Evolutionary conservation across 2,329 filamentous ascomycete genomes (phyloP), one percentile per base, ranked within the genome.

Genomic region (Calonectria fujianensis): DNA sequence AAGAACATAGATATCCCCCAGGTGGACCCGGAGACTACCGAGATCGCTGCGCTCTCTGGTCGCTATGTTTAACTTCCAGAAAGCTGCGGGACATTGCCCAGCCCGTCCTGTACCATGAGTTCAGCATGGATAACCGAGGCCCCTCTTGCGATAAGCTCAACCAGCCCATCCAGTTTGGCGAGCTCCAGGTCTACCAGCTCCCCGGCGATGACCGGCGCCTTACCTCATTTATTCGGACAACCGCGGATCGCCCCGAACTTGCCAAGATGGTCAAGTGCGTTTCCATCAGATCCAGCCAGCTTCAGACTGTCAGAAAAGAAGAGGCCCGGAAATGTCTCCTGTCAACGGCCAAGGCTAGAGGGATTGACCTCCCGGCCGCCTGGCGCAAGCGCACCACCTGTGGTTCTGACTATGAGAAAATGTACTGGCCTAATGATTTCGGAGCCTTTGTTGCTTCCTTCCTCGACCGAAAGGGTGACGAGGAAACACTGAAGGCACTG

Each of bases 71-170:
- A 7, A 72, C 65, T 59, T 76, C 75, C 24, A 76, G 68, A 51
- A 59, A 39, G 14, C 27, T 78, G 32, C 61, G 71, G 41, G 51
- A 65, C 20, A 32, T 71, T 29, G 50, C 71, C 4, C 69, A 76
- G 64, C 50, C 72, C n/a, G 37, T 79, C 35, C 59, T 79, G 27
- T 64, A 76, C 45, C 76, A 79, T 41, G 68, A 77, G 8, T 77
- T 78, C 39, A 57, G 68, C 29, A 39, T 73, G 61, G 67, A 61
- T 18, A 51, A 71, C 13, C 48, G 39, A 29, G 35, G 63, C 66
- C 50, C 37, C 35, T 61, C 57, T 29, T 61, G 57, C 35, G 57
- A 61, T 61, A 61, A 35, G 57, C 57, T 61, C 57, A 61, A 61
- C 35, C 57, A 61, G 7, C 57, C 57, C n/a, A 61, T 61, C 18